Conservation (phyloP, 2,329 filamentous ascomycete genomes). For the Lomentospora prolificans region DNA sequence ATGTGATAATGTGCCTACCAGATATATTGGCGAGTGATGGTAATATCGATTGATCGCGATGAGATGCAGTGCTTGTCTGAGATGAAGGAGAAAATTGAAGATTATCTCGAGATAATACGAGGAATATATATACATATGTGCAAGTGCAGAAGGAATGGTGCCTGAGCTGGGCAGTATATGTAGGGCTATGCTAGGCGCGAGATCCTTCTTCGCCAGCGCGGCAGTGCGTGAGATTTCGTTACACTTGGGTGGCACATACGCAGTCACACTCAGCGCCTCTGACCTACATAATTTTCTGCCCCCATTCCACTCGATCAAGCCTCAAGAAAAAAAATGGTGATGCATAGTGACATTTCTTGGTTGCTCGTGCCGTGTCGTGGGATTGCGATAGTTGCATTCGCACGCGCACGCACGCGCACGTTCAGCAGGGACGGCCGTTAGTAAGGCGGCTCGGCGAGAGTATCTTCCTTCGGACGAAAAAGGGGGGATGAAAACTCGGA, state of each 20-base stretch:
- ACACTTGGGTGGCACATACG: background rate
- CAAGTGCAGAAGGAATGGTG: background rate
- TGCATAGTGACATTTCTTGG: background rate
- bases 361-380: background rate
- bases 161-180: background rate
- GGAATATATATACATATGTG: background rate
- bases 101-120: background rate
- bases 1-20: background rate
- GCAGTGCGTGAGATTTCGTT: slow-evolving; percentile 1
- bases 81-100: background rate
- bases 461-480: background rate
- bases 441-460: background rate
- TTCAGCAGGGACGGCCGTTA: background rate
- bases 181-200: slow-evolving; percentile 3
- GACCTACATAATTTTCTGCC: background rate
- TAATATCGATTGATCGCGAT: no score
- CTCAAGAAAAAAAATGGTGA: background rate
- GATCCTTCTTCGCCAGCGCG: background rate
- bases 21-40: no score
- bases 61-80: no score
- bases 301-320: background rate
- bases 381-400: background rate
- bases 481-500: background rate
- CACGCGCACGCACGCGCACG: no score
- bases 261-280: background rate